These are phyloP conservation scores for Ramularia endophylla DNA, from an alignment of 2,329 filamentous ascomycete genomes.

Conservation along the genomic window DNA sequence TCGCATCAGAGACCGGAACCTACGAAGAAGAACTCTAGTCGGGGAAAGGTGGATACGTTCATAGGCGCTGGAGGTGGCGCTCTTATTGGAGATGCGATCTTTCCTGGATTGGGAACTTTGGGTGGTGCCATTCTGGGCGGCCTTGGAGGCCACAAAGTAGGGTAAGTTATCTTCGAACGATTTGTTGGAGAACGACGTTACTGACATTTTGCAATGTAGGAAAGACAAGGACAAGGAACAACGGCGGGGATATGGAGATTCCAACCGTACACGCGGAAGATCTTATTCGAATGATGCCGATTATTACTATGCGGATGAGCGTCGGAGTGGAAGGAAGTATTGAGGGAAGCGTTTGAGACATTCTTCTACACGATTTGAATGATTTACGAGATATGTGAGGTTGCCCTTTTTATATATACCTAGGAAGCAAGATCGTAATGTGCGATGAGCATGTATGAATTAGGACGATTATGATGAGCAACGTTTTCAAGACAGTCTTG, in stretches of 20 bases:
- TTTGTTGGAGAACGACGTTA: no score
- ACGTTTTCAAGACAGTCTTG: no score
- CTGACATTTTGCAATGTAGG: neutral
- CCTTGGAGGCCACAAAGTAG: slow-evolving; percentile 38
- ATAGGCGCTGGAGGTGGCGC: slow-evolving; percentile 41
- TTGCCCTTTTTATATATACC: neutral
- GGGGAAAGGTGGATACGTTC: slow-evolving; percentile 35
- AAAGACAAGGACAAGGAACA: slow-evolving; percentile 19
- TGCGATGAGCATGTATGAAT: neutral
- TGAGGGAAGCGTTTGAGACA: no score
- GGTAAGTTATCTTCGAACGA: slow-evolving; percentile 2
- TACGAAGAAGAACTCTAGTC: slow-evolving; percentile 18
- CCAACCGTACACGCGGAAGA: slow-evolving; percentile 8
- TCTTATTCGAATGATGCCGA: slow-evolving; percentile 15
- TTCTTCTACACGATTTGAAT: no score
- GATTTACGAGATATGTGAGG: neutral
- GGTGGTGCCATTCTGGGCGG: slow-evolving; percentile 38
- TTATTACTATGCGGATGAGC: slow-evolving; percentile 17
- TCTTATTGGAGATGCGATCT: slow-evolving; percentile 39
- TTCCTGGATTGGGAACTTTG: slow-evolving; percentile 38
- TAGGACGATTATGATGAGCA: no score
- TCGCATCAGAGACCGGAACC: slow-evolving; percentile 5
- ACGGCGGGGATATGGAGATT: slow-evolving; percentile 19
- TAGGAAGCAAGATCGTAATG: neutral
- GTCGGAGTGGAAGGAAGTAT: slow-evolving; percentile 17